These are phyloP conservation scores for Ceriops decandra DNA, from an alignment of 345 rosid species.

Conservation along the genomic window DNA sequence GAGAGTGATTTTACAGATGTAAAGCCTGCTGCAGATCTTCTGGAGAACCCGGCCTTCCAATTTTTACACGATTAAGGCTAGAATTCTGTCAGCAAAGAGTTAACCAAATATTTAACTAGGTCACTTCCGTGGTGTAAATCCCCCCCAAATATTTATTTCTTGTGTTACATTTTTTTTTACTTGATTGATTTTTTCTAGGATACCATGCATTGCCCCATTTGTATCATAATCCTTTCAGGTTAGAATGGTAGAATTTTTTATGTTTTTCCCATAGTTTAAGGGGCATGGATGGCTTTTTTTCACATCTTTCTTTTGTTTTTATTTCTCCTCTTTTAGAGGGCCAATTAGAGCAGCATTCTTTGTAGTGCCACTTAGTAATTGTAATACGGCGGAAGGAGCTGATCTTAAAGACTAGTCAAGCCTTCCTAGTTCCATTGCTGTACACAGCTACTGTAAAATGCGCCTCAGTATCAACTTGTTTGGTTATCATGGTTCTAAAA, in stretches of 20 bases:
- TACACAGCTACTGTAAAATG: constrained; percentile 18
- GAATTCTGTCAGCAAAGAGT: constrained; percentile 7
- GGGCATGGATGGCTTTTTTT: constrained; percentile 19
- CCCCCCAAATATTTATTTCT: constrained; percentile 8
- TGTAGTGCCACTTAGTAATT: constrained; percentile 18
- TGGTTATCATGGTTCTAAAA: neutral
- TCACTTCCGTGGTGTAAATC: constrained; percentile 25
- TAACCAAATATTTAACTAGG: neutral
- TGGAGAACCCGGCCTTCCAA: constrained; percentile 25
- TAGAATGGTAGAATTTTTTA: constrained; percentile 34
- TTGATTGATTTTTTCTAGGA: neutral
- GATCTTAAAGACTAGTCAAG: constrained; percentile 5
- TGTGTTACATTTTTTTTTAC: neutral
- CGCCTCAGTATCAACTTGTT: constrained; percentile 5
- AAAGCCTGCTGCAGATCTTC: constrained; percentile 22
- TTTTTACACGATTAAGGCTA: constrained; percentile 28
- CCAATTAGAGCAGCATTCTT: constrained; percentile 15
- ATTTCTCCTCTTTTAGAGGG: constrained; percentile 2
- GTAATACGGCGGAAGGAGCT: constrained; percentile 18
- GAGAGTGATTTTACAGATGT: constrained; percentile 30
- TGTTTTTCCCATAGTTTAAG: constrained; percentile 24
- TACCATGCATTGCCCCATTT: constrained; percentile 29
- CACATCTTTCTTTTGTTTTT: neutral
- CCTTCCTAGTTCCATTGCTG: constrained; percentile 22
- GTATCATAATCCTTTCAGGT: constrained; percentile 21